Evolutionary conservation across 768 basidiomycete species (phyloP).

Genomic region (Suillus lakei): DNA sequence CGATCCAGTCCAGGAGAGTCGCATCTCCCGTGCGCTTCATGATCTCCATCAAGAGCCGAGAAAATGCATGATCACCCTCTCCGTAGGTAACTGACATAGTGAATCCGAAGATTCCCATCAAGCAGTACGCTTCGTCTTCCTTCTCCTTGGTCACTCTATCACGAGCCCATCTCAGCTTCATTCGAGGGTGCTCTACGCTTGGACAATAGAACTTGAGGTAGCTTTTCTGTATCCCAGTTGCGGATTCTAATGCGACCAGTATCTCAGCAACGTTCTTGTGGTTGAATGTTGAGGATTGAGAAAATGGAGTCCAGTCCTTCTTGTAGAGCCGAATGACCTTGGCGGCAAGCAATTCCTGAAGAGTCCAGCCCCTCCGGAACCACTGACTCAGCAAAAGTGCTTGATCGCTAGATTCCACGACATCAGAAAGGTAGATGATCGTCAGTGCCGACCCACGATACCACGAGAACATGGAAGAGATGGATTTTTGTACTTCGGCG

Average conservation of each 20-base stretch:
- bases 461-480: slow-evolving; percentile 39
- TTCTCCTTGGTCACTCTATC: slow-evolving; percentile 17
- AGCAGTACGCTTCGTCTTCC: slow-evolving; percentile 22
- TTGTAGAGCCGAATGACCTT: slow-evolving; percentile 28
- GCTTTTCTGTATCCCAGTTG: slow-evolving; percentile 7
- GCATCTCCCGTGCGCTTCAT: slow-evolving; percentile 14
- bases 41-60: slow-evolving; percentile 16
- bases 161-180: slow-evolving; percentile 14
- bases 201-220: slow-evolving; percentile 8
- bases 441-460: slow-evolving; percentile 35
- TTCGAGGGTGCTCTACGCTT: slow-evolving; percentile 4
- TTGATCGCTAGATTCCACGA: slow-evolving; percentile 12
- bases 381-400: slow-evolving; percentile 26
- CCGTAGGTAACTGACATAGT: slow-evolving; percentile 20
- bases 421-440: slow-evolving; percentile 32
- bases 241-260: background rate
- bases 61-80: slow-evolving; percentile 21
- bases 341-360: slow-evolving; percentile 34
- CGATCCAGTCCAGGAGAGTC: slow-evolving; percentile 18
- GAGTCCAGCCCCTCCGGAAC: slow-evolving; percentile 28
- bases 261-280: slow-evolving; percentile 6
- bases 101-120: slow-evolving; percentile 19
- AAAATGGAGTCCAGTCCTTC: slow-evolving; percentile 26
- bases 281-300: background rate
- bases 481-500: slow-evolving; percentile 35